A percentile compares a stretch with the other conserved stretches of the same genome.
Evolutionary conservation across 345 rosid species (phyloP).

Genomic region (Aquilaria yunnanensis): DNA sequence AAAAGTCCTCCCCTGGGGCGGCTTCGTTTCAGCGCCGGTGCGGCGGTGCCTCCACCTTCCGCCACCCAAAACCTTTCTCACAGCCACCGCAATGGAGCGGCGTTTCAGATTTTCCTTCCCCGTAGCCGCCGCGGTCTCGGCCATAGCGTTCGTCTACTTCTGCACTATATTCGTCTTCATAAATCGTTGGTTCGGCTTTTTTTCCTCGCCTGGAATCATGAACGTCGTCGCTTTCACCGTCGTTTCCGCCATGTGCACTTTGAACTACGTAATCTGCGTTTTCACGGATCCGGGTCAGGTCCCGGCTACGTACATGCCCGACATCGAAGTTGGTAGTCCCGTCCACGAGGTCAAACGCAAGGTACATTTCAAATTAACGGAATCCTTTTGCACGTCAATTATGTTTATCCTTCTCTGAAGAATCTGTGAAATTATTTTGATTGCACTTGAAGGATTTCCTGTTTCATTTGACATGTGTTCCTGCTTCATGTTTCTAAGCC

Average conservation of each 20-base stretch:
- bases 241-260: conserved; percentile 55
- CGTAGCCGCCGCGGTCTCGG: conserved; percentile 52
- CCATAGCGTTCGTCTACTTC: conserved; percentile 61
- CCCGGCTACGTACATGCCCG: conserved; percentile 62
- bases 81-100: conserved; percentile 40
- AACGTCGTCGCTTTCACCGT: conserved; percentile 68
- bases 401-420: too few species aligned
- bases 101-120: conserved; percentile 54
- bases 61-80: background rate
- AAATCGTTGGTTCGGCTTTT: conserved; percentile 85
- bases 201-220: conserved; percentile 71
- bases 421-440: too few species aligned
- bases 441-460: too few species aligned
- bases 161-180: conserved; percentile 70
- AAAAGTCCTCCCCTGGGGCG: conserved; percentile 36
- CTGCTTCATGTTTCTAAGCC: too few species aligned
- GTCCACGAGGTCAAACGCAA: conserved; percentile 93
- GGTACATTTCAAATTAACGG: conserved; percentile 24
- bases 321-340: conserved; percentile 53
- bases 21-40: conserved; percentile 59
- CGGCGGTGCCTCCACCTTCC: conserved; percentile 58
- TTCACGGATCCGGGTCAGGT: conserved; percentile 86
- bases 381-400: too few species aligned
- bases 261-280: conserved; percentile 52
- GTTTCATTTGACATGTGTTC: too few species aligned